Conservation (phyloP, 163 green algal genomes). For the Picocystis sp. region DNA sequence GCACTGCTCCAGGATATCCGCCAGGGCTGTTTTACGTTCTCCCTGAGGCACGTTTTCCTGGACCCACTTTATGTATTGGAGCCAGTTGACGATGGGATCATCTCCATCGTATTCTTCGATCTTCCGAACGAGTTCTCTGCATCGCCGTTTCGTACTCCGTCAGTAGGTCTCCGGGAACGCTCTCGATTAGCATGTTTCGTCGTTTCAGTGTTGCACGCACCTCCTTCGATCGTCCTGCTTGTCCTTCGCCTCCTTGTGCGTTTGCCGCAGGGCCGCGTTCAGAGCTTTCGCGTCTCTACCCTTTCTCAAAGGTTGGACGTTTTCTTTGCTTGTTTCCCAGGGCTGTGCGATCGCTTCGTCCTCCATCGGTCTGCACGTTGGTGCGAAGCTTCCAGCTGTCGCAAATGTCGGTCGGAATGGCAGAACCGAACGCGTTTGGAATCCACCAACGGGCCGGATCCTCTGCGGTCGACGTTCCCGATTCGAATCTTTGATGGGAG, state of each 20-base stretch:
- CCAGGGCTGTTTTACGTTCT: constrained; percentile 51
- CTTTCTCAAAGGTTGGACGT: constrained; percentile 54
- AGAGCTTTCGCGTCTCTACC: constrained; percentile 38
- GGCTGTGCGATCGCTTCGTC: neutral
- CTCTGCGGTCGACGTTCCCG: too few species aligned
- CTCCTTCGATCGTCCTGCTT: constrained; percentile 4
- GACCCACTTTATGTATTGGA: constrained; percentile 77
- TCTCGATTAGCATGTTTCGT: constrained; percentile 7
- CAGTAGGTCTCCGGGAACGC: constrained; percentile 2
- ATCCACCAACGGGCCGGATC: too few species aligned
- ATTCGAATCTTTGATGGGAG: too few species aligned
- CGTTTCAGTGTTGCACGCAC: constrained; percentile 4
- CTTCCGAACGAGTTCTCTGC: constrained; percentile 36
- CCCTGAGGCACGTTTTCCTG: constrained; percentile 45
- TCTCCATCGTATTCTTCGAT: constrained; percentile 42
- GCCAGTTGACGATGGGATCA: constrained; percentile 61
- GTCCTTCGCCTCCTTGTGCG: neutral
- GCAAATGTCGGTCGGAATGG: too few species aligned
- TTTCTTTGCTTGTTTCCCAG: constrained; percentile 79
- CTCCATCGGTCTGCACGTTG: too few species aligned
- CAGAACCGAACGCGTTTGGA: too few species aligned
- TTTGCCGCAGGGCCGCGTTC: constrained; percentile 1
- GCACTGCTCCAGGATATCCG: constrained; percentile 68
- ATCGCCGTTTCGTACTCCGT: constrained; percentile 13
- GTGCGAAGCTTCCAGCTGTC: too few species aligned